Percentiles rank a stretch among this genome's conserved stretches.
Evolutionary conservation across 2,329 filamentous ascomycete species (phyloP).

Genomic region (Xylaria sp.): DNA sequence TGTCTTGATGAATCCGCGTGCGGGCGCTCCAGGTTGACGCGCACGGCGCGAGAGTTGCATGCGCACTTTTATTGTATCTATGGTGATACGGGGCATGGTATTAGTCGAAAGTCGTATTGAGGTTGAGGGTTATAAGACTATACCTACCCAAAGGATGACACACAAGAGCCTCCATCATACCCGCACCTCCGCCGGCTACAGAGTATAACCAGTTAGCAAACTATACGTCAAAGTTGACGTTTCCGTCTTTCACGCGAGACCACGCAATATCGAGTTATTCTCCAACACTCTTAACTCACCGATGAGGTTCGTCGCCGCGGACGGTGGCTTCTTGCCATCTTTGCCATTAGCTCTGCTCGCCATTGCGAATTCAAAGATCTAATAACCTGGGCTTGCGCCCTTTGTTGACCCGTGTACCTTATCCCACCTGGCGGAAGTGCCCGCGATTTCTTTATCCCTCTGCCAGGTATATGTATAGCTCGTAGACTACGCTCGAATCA

Average conservation of each 20-base stretch:
- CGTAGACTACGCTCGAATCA: not conserved
- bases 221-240: not conserved
- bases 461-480: not conserved
- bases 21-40: constrained; percentile 82
- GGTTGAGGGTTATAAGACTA: constrained; percentile 24
- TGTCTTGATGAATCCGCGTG: constrained; percentile 87
- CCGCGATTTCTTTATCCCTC: constrained; percentile 1
- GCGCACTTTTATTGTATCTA: constrained; percentile 97
- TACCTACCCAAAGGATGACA: constrained; percentile 88
- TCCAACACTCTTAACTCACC: constrained; percentile 59
- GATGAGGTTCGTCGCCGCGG: constrained; percentile 89
- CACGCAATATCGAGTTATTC: too few relatives aligned
- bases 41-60: constrained; percentile 97
- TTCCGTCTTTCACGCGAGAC: not conserved
- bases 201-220: constrained; percentile 17
- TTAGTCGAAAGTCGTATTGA: constrained; percentile 6
- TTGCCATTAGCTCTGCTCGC: constrained; percentile 56
- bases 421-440: not conserved
- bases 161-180: constrained; percentile 98
- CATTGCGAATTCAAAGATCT: constrained; percentile 45
- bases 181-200: constrained; percentile 90
- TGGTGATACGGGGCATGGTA: not conserved
- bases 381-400: constrained; percentile 39
- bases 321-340: constrained; percentile 78
- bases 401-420: constrained; percentile 8